Percentiles rank a stretch among this genome's conserved stretches.
phyloP scores from a whole-genome alignment of 2,329 filamentous ascomycete genomes.

The Fusarium continuum region DNA sequence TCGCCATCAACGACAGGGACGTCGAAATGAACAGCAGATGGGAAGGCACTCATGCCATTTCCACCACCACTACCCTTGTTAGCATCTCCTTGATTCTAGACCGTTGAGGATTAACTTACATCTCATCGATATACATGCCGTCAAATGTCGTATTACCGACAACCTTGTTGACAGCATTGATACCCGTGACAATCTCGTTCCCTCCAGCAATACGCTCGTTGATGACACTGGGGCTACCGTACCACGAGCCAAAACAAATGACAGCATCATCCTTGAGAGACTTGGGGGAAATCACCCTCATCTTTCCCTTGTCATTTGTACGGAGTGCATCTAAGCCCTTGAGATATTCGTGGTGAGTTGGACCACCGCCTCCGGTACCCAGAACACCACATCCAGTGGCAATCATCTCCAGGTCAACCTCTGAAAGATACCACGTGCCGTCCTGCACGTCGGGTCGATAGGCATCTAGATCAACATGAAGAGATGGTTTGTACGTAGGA shows the following conservation, averaged over 20 bases:
- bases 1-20: slow-evolving; percentile 51
- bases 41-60: slow-evolving; percentile 51
- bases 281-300: slow-evolving; percentile 53
- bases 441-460: slow-evolving; percentile 47
- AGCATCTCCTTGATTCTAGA: background rate
- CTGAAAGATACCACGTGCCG: slow-evolving; percentile 50
- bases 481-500: slow-evolving; percentile 46
- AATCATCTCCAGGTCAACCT: slow-evolving; percentile 50
- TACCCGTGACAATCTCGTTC: slow-evolving; percentile 50
- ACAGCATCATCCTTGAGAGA: slow-evolving; percentile 50
- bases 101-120: slow-evolving; percentile 40
- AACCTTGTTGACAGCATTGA: slow-evolving; percentile 49
- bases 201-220: slow-evolving; percentile 51
- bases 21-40: slow-evolving; percentile 48
- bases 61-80: slow-evolving; percentile 47
- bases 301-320: slow-evolving; percentile 46
- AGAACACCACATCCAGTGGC: slow-evolving; percentile 50
- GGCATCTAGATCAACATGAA: slow-evolving; percentile 42
- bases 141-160: slow-evolving; percentile 46
- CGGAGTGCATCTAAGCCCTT: slow-evolving; percentile 52
- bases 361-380: slow-evolving; percentile 51
- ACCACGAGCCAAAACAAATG: slow-evolving; percentile 56
- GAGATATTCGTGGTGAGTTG: slow-evolving; percentile 55
- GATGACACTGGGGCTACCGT: slow-evolving; percentile 55
- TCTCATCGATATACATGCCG: slow-evolving; percentile 50